Base-by-base conservation (phyloP, 2,329 filamentous ascomycete genomes). In the Nothopassalora personata region DNA sequence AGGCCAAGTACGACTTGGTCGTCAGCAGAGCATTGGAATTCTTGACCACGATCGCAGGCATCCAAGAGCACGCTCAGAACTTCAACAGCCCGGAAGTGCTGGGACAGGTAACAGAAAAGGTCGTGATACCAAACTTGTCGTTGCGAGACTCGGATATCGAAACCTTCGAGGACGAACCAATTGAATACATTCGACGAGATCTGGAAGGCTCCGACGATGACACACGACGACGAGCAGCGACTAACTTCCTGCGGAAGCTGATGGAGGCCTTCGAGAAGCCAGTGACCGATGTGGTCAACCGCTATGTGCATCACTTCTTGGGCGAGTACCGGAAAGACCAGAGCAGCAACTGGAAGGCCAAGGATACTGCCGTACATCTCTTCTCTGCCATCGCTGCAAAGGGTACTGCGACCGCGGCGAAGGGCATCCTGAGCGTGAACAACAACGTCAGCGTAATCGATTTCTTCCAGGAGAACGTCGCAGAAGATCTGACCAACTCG, bases 301-400 rank as follows among this genome's bases (percentile, higher is more conserved):
- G 84, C 66, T 97, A 97, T 77, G 90, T 95, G 68, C 84, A 88
- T 62, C 89, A 92, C 73, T 96, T 95, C 72, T 81, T 99, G 30
- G 76, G 79, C 36, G 82, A 88, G 56, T 91, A 91, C 69, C 83
- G 86, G 57, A 89, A 89, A 74, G 80, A 86, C 62, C 79, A 80
- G 46, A 74, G 77, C 13, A 77, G 82, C 18, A 91, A 96, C 73
- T 99, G 94, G 94, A 96, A 95, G 75, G 87, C 91, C 52, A 99
- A 99, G 78, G 94, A 99, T 71, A 97, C 93, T 0, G 94, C 94
- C n/a, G 88, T 97, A 59, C 97, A 97, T 71, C 84, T 99, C 15
- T 99, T 95, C 80, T 86, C 94, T 39, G 91, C 94, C 4, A 91
- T 97, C 67, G 94, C 94, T 15, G 91, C 92, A 45, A 96, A 96